Conservation (phyloP, 2,329 filamentous ascomycete genomes). For the Ustilaginoidea virens region DNA sequence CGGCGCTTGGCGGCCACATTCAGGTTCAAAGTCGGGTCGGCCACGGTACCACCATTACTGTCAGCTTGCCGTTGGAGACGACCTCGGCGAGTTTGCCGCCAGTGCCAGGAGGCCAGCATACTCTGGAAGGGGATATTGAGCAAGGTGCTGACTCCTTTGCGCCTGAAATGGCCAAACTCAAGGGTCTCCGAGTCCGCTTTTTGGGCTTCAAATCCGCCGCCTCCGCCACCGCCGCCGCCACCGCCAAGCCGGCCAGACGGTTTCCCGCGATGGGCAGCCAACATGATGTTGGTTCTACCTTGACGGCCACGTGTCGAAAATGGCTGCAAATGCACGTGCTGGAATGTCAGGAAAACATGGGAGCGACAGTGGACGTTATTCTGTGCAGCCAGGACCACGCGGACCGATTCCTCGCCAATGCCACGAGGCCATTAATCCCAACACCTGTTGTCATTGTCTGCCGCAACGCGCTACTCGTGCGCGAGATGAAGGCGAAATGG, state of each 20-base stretch:
- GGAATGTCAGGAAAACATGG: slow-evolving; percentile 2
- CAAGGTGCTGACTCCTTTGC: slow-evolving; percentile 8
- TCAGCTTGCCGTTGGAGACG: slow-evolving; percentile 14
- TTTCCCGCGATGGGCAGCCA: not conserved
- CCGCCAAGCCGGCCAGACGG: too few species aligned
- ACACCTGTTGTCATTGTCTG: slow-evolving; percentile 18
- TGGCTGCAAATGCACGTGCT: slow-evolving; percentile 18
- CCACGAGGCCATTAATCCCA: not conserved
- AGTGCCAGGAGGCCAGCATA: too few species aligned
- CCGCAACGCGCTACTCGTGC: slow-evolving; percentile 14
- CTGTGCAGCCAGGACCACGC: slow-evolving; percentile 7
- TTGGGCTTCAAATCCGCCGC: slow-evolving; percentile 8
- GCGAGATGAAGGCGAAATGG: not conserved
- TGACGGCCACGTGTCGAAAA: slow-evolving; percentile 14
- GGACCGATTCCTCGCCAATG: not conserved
- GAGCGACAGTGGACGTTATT: slow-evolving; percentile 12
- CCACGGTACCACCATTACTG: slow-evolving; percentile 20
- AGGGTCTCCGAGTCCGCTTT: slow-evolving; percentile 15
- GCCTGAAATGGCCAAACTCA: slow-evolving; percentile 13
- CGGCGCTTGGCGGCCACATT: slow-evolving; percentile 41
- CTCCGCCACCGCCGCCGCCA: too few species aligned
- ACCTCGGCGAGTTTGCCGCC: not conserved
- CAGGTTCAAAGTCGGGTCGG: slow-evolving; percentile 32
- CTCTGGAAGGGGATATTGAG: slow-evolving; percentile 7
- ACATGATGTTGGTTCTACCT: slow-evolving; percentile 2